These are phyloP conservation scores for Penicillium coprophilum DNA, from an alignment of 495 filamentous ascomycete genomes.

Conservation along the genomic window DNA sequence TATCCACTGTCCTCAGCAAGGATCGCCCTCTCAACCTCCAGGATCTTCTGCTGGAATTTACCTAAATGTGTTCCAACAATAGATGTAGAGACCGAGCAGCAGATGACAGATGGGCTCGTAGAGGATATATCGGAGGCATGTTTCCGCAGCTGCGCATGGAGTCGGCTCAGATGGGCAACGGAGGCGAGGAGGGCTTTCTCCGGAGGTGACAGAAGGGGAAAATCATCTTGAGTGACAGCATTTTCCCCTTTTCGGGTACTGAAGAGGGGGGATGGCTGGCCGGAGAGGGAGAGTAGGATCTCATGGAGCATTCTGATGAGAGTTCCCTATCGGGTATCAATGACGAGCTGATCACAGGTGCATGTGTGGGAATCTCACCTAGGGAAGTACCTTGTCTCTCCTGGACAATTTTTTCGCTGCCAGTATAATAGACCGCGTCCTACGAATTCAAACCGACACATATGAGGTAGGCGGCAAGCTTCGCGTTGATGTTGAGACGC, in stretches of 20 bases:
- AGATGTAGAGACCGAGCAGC: slow-evolving; percentile 81
- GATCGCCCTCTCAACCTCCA: slow-evolving; percentile 78
- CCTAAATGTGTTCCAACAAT: slow-evolving; percentile 73
- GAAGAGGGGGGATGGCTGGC: slow-evolving; percentile 87
- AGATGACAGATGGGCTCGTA: slow-evolving; percentile 72
- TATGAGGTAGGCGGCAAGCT: slow-evolving; percentile 25
- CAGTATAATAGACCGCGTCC: slow-evolving; percentile 48
- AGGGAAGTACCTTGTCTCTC: slow-evolving; percentile 22
- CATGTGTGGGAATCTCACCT: slow-evolving; percentile 23
- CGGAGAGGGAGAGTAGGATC: slow-evolving; percentile 90
- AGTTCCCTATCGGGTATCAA: slow-evolving; percentile 25
- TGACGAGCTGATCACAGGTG: background rate
- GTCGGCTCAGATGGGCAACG: slow-evolving; percentile 69
- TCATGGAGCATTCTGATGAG: slow-evolving; percentile 84
- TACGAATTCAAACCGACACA: slow-evolving; percentile 54
- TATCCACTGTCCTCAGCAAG: slow-evolving; percentile 66
- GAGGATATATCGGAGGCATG: slow-evolving; percentile 64
- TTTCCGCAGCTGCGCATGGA: slow-evolving; percentile 67
- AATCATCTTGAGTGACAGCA: slow-evolving; percentile 39
- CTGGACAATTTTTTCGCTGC: slow-evolving; percentile 34
- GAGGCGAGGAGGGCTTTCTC: slow-evolving; percentile 79
- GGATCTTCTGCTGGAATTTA: slow-evolving; percentile 75
- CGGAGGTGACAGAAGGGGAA: slow-evolving; percentile 65
- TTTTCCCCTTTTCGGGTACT: slow-evolving; percentile 40
- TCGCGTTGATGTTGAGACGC: slow-evolving; percentile 4